These are phyloP conservation scores for Fraxinus xanthoxyloides DNA, from an alignment of 305 asterid species.

Conservation along the genomic window DNA sequence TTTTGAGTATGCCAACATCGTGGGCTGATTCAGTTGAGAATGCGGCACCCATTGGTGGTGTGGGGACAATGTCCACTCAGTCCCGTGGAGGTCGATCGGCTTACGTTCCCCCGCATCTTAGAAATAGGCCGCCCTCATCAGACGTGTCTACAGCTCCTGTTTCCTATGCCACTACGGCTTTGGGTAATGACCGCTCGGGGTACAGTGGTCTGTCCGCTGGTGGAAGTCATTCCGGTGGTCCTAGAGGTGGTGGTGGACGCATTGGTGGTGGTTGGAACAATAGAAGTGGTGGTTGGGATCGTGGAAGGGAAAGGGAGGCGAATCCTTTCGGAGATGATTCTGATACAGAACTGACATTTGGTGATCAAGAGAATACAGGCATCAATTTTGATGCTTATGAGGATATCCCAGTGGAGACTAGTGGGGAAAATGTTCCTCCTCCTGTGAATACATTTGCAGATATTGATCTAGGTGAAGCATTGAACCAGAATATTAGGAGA, in stretches of 20 bases:
- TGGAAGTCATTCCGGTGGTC: constrained; percentile 50
- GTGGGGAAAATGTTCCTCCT: constrained; percentile 85
- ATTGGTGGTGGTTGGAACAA: constrained; percentile 61
- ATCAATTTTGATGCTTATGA: constrained; percentile 95
- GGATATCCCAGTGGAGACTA: constrained; percentile 97
- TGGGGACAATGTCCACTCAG: constrained; percentile 19
- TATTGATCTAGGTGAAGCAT: constrained; percentile 85
- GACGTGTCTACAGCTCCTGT: constrained; percentile 43
- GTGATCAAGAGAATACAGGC: constrained; percentile 58
- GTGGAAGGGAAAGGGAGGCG: constrained; percentile 68
- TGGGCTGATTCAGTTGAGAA: constrained; percentile 84
- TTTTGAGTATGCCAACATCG: constrained; percentile 74
- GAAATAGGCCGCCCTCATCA: constrained; percentile 63
- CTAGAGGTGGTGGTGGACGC: constrained; percentile 46
- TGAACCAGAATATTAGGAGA: constrained; percentile 78
- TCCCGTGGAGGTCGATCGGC: constrained; percentile 42
- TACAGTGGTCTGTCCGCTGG: constrained; percentile 44
- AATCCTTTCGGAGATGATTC: constrained; percentile 71
- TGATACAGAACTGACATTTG: constrained; percentile 43
- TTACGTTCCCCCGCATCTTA: constrained; percentile 88
- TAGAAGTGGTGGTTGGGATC: constrained; percentile 67
- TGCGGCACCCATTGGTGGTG: constrained; percentile 49
- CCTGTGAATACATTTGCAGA: constrained; percentile 88
- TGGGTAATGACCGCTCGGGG: constrained; percentile 50
- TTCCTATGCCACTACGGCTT: constrained; percentile 47